Evolutionary conservation across 108 stramenopile genomes (phyloP).

Genomic region (Skeletonema grethae): DNA sequence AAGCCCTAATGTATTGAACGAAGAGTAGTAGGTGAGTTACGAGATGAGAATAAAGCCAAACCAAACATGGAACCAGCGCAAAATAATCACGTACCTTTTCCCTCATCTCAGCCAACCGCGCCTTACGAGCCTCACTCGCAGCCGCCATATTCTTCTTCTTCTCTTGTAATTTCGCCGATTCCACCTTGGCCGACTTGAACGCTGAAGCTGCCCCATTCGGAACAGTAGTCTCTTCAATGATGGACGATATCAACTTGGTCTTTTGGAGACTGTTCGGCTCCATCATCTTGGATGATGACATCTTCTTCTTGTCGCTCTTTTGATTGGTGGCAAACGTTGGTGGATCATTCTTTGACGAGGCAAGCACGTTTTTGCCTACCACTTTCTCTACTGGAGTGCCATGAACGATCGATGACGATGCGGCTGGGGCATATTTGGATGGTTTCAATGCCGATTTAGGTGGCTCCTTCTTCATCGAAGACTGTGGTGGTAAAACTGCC

Average conservation of each 20-base stretch:
- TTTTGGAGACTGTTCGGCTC: neutral
- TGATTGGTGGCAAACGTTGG: neutral
- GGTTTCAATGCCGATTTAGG: constrained; percentile 40
- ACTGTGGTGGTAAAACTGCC: neutral
- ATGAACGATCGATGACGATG: neutral
- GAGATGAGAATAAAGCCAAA: constrained; percentile 13
- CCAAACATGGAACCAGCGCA: constrained; percentile 8
- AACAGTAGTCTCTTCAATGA: constrained; percentile 1
- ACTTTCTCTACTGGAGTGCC: constrained; percentile 4
- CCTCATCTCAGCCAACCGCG: constrained; percentile 52
- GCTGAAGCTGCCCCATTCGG: neutral
- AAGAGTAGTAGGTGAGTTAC: neutral
- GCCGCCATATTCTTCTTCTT: constrained; percentile 49
- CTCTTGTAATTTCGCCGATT: constrained; percentile 25
- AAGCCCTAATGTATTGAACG: neutral
- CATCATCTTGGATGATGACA: neutral
- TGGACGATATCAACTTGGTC: constrained; percentile 3
- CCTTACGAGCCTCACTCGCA: constrained; percentile 56
- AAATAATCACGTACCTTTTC: constrained; percentile 40
- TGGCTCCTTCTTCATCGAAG: constrained; percentile 18
- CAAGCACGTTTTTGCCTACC: neutral
- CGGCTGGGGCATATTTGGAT: constrained; percentile 24
- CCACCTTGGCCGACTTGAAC: constrained; percentile 11
- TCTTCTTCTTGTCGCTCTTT: neutral
- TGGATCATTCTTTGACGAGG: neutral